Evolutionary conservation across 768 basidiomycete species (phyloP).

Genomic region (Mycena olivaceomarginata): DNA sequence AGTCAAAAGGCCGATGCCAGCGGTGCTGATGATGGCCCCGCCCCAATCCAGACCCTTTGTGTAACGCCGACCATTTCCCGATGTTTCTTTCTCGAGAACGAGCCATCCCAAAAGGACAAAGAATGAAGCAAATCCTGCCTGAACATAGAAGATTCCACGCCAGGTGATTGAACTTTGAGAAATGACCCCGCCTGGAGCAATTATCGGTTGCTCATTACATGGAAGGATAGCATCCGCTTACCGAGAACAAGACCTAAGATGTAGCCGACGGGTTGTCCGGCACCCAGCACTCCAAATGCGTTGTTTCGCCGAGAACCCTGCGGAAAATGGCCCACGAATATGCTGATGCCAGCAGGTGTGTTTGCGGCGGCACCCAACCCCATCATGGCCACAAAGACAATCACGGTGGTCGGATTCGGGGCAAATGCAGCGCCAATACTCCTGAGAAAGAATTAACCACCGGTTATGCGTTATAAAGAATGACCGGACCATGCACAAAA

Average conservation of each 20-base stretch:
- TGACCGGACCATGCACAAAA: conserved; percentile 40
- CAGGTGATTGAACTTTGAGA: conserved; percentile 9
- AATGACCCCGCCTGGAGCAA: conserved; percentile 1
- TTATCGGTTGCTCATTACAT: neutral
- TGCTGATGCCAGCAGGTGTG: conserved; percentile 48
- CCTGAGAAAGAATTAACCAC: neutral
- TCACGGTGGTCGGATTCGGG: conserved; percentile 46
- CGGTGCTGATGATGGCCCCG: conserved; percentile 51
- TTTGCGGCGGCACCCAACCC: conserved; percentile 55
- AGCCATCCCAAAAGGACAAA: conserved; percentile 20
- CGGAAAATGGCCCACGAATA: conserved; percentile 51
- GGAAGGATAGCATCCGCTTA: conserved; percentile 4
- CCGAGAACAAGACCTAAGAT: conserved; percentile 54
- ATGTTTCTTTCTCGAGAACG: neutral
- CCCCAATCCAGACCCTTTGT: conserved; percentile 55
- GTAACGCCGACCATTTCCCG: conserved; percentile 40
- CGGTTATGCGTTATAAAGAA: too few relatives aligned
- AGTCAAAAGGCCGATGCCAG: conserved; percentile 52
- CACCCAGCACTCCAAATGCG: conserved; percentile 52
- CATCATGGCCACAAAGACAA: conserved; percentile 49
- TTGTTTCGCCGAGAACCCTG: conserved; percentile 47
- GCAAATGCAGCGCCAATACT: conserved; percentile 46
- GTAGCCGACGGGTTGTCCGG: conserved; percentile 53
- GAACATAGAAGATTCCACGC: conserved; percentile 24
- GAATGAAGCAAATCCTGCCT: neutral